A percentile compares a stretch with the other conserved stretches of the same genome.
Conservation (phyloP, 306 rosid genomes). For the Quercus robur region DNA sequence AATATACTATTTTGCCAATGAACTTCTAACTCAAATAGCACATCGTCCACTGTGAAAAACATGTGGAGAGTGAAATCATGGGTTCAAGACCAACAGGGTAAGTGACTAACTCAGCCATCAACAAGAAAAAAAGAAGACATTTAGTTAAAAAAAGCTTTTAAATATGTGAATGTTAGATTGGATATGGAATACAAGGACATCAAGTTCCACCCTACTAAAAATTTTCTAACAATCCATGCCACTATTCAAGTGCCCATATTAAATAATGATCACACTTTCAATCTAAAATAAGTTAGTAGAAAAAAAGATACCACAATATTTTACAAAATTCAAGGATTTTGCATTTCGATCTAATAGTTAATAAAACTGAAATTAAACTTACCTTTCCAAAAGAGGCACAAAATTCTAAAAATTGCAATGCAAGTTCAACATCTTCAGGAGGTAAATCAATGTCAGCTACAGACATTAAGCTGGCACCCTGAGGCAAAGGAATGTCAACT, state of each 20-base stretch:
- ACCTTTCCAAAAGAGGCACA: conserved; percentile 75
- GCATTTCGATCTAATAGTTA: neutral
- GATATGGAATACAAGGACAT: too few species aligned
- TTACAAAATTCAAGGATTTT: neutral
- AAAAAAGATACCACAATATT: neutral
- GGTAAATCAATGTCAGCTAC: conserved; percentile 48
- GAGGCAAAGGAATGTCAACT: conserved; percentile 41
- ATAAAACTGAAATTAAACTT: conserved; percentile 8
- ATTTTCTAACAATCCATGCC: neutral
- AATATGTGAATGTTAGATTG: too few species aligned
- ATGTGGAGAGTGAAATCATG: neutral
- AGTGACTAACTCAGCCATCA: neutral
- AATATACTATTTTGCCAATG: too few species aligned
- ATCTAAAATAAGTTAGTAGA: neutral
- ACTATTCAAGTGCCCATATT: neutral
- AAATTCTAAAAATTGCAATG: conserved; percentile 78
- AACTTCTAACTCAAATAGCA: too few species aligned
- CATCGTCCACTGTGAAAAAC: neutral
- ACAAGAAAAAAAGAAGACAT: neutral
- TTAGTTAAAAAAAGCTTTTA: too few species aligned
- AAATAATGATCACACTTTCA: neutral
- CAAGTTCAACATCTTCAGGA: conserved; percentile 61
- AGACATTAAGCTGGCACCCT: conserved; percentile 38
- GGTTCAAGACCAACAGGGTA: neutral
- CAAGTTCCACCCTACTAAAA: too few species aligned